These are phyloP conservation scores for Leccinum ochraceum DNA, from an alignment of 768 basidiomycete genomes.

Conservation along the genomic window DNA sequence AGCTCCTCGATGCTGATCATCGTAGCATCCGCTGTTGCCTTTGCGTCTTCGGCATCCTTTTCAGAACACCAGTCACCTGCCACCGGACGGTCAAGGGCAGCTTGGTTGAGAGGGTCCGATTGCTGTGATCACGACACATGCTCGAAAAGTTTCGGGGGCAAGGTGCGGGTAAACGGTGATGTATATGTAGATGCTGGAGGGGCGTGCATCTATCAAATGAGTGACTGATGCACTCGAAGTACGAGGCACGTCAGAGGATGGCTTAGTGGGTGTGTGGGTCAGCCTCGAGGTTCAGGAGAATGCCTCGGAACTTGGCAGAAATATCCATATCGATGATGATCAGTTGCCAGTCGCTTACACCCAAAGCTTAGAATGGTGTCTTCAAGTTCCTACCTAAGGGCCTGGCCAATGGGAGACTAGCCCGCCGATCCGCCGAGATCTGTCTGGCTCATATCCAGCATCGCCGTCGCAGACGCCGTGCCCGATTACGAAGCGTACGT, in stretches of 20 bases:
- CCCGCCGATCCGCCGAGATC: background rate
- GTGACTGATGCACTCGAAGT: constrained; percentile 20
- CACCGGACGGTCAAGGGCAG: constrained; percentile 68
- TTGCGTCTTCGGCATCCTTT: constrained; percentile 57
- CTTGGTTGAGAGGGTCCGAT: constrained; percentile 80
- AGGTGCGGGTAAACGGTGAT: constrained; percentile 25
- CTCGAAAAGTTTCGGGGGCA: constrained; percentile 36
- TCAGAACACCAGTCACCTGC: constrained; percentile 44
- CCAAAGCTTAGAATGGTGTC: background rate
- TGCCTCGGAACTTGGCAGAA: constrained; percentile 1
- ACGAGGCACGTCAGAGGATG: constrained; percentile 22
- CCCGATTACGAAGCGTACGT: constrained; percentile 2
- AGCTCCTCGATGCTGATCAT: constrained; percentile 96
- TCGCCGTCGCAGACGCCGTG: constrained; percentile 4
- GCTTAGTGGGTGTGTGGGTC: constrained; percentile 12
- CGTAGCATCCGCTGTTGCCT: constrained; percentile 77
- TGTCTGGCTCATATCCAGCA: background rate
- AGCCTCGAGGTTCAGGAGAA: background rate
- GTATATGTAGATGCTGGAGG: constrained; percentile 23
- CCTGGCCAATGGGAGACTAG: background rate
- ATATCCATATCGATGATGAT: background rate
- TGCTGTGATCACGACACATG: constrained; percentile 58
- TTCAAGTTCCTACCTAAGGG: too few relatives aligned
- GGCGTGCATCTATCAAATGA: constrained; percentile 10
- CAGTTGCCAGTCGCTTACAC: background rate